Conservation (phyloP, 768 basidiomycete species). For the Suillus subluteus region DNA sequence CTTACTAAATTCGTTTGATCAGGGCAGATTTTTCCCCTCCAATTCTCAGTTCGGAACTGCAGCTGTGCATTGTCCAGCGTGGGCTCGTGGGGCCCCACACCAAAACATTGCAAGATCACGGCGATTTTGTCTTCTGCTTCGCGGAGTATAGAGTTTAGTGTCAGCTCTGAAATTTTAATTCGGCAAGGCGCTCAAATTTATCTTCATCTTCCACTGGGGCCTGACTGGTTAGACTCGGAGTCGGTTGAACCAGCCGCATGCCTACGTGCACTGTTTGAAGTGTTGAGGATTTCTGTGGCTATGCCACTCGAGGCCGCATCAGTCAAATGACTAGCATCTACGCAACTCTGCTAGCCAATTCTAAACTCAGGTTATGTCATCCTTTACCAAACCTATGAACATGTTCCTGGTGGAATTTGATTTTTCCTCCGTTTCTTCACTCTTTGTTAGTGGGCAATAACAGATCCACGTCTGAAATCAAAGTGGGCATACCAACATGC, state of each 20-base stretch:
- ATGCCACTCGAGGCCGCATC: too few relatives aligned
- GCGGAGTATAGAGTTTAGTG: neutral
- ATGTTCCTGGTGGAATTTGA: neutral
- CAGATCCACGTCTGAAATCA: neutral
- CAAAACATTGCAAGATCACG: neutral
- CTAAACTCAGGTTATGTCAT: neutral
- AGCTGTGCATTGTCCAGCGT: too few relatives aligned
- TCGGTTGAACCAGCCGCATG: too few relatives aligned
- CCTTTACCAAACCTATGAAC: neutral
- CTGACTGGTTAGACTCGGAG: too few relatives aligned
- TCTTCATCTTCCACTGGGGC: neutral
- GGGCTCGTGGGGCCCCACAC: constrained; percentile 1
- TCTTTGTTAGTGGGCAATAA: neutral
- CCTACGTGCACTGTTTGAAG: too few relatives aligned
- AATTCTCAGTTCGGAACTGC: neutral
- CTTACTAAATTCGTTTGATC: neutral
- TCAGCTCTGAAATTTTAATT: neutral
- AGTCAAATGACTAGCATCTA: too few relatives aligned
- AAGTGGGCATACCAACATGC: neutral
- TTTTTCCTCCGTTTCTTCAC: neutral
- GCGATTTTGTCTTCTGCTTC: neutral
- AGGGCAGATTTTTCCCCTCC: neutral
- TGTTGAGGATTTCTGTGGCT: too few relatives aligned
- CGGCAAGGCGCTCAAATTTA: neutral
- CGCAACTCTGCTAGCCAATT: neutral